phyloP scores from a whole-genome alignment of 164 flowering plant species.

The Brasenia schreberi region DNA sequence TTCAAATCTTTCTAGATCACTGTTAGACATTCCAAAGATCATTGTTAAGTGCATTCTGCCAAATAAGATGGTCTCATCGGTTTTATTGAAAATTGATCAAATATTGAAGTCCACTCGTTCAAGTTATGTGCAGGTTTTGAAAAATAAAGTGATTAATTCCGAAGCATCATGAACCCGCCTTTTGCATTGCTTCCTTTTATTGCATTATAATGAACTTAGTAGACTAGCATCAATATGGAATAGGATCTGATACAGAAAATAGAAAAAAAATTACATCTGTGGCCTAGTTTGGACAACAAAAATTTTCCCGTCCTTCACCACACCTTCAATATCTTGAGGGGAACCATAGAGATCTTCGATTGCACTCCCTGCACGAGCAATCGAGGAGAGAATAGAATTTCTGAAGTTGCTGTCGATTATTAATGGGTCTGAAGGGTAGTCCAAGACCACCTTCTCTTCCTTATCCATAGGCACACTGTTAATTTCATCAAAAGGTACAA shows the following conservation, averaged over 20 bases:
- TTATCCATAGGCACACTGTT: conserved; percentile 92
- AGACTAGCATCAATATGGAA: background rate
- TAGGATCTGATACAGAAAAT: background rate
- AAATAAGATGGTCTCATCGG: too few relatives aligned
- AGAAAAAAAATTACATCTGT: conserved; percentile 46
- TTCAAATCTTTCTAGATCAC: too few relatives aligned
- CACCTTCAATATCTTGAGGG: conserved; percentile 98
- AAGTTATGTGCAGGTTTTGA: too few relatives aligned
- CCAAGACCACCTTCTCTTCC: conserved; percentile 73
- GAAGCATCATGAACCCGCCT: too few relatives aligned
- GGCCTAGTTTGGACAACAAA: conserved; percentile 95
- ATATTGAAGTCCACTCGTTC: too few relatives aligned
- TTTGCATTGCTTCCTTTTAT: background rate
- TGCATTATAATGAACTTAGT: background rate
- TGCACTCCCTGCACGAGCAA: conserved; percentile 66
- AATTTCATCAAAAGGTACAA: background rate
- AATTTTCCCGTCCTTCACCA: conserved; percentile 72
- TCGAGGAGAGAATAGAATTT: conserved; percentile 54
- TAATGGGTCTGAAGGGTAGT: conserved; percentile 69
- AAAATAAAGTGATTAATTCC: too few relatives aligned
- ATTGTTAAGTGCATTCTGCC: too few relatives aligned
- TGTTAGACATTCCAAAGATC: too few relatives aligned
- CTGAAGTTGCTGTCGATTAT: conserved; percentile 46
- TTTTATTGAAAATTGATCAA: too few relatives aligned
- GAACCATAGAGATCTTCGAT: conserved; percentile 85